A percentile compares a stretch with the other conserved stretches of the same genome.
phyloP scores from a whole-genome alignment of 148 eudicot species.

The Spergularia marina region DNA sequence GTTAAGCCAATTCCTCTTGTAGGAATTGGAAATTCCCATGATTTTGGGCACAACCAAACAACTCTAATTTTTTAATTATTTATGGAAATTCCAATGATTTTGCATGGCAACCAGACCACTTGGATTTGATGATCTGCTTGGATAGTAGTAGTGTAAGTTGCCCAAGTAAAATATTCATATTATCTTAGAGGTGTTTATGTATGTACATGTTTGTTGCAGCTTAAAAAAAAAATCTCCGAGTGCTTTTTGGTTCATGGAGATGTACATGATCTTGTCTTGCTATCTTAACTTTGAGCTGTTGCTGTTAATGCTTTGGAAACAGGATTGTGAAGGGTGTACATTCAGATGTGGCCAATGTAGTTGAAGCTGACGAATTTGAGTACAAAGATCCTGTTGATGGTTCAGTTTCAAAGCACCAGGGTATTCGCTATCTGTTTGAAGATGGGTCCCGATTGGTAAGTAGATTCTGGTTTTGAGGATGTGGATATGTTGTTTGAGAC shows the following conservation, averaged over 20 bases:
- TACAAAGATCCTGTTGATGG: conserved; percentile 97
- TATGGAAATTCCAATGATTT: not conserved
- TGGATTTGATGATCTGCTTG: not conserved
- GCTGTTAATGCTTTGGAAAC: conserved; percentile 1
- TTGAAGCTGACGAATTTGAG: conserved; percentile 79
- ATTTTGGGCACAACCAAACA: no score
- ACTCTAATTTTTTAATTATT: no score
- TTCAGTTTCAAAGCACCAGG: conserved; percentile 94
- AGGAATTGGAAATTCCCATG: no score
- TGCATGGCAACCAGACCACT: not conserved
- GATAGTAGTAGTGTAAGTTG: not conserved
- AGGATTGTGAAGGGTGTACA: conserved; percentile 67
- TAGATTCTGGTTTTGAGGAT: not conserved
- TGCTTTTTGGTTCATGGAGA: not conserved
- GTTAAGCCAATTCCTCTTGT: no score
- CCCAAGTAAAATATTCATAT: not conserved
- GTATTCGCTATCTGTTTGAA: conserved; percentile 86
- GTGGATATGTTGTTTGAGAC: not conserved
- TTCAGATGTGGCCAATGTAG: conserved; percentile 65
- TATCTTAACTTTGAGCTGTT: conserved; percentile 2
- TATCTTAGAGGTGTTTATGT: no score
- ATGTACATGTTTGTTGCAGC: no score
- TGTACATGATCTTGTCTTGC: conserved; percentile 13
- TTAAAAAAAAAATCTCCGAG: no score
- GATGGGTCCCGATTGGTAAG: conserved; percentile 92